These are phyloP conservation scores for Saccharomyces hybrid DNA, from an alignment of 1,139 yeast species.

Conservation along the genomic window DNA sequence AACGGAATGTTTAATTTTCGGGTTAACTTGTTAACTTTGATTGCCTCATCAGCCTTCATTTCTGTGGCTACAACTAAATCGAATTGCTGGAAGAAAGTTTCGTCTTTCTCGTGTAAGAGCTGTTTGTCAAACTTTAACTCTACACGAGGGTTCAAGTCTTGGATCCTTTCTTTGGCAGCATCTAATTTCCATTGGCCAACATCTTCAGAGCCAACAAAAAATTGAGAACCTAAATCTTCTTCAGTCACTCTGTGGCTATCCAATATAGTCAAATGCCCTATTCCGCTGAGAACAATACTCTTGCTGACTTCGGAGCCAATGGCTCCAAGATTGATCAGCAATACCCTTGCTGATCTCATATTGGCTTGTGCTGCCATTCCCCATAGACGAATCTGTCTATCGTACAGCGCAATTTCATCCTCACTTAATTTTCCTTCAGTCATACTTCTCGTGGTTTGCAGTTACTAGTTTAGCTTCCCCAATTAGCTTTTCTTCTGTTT, in stretches of 20 bases:
- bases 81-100: conserved; percentile 47
- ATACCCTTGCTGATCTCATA: conserved; percentile 63
- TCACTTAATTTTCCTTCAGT: conserved; percentile 19
- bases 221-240: conserved; percentile 69
- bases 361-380: conserved; percentile 88
- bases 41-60: conserved; percentile 36
- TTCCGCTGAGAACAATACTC: conserved; percentile 81
- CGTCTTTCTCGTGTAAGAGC: conserved; percentile 31
- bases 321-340: conserved; percentile 62
- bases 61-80: conserved; percentile 76
- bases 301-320: conserved; percentile 75
- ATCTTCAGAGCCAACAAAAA: conserved; percentile 58
- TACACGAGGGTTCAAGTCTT: conserved; percentile 75
- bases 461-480: not conserved
- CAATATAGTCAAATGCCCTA: conserved; percentile 65
- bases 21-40: conserved; percentile 44
- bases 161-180: conserved; percentile 47
- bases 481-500: not conserved
- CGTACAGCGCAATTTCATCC: conserved; percentile 89
- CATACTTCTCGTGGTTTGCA: not conserved
- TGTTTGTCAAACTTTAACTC: conserved; percentile 38
- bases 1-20: conserved; percentile 55
- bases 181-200: conserved; percentile 50
- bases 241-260: conserved; percentile 52
- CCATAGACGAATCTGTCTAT: conserved; percentile 93